Base-by-base conservation (phyloP, 1,284 basidiomycete genomes). In the Malassezia japonica region DNA sequence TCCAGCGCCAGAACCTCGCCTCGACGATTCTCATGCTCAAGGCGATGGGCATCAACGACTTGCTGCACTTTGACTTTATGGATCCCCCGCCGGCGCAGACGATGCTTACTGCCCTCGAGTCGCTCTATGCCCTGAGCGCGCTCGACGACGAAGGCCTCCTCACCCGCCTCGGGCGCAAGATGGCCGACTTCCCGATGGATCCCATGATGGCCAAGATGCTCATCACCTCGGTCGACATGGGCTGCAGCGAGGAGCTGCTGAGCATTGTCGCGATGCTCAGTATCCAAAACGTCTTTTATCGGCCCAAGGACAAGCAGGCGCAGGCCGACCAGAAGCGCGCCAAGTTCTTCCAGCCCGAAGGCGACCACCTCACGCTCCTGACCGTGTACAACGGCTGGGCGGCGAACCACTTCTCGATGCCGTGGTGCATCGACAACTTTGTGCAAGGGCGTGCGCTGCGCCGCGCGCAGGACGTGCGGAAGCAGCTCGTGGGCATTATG, bases 341-440 rank as follows among this genome's bases (percentile, higher is more conserved):
- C 27, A 95, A 96, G 74, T 70, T 72, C 57, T 72, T 70, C 61
- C 72, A 96, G 72, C 88, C 92, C 0, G 94, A 98, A 76, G 94
- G 92, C 7, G 92, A 99, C 67, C 86, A 98, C 70, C 77, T 99
- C 39, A 99, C 92, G 6, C 76, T 99, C 25, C 76, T 98, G 55
- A 87, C 90, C 4, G 94, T 98, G 2, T 98, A 96, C 77, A 98
- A 98, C 61, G 92, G 87, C 7, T 98, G 94, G 94, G 94, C 92
- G 68, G 83, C 79, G 7, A 87, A 84, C 61, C 94, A 87, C 72
- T 98, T 92, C 72, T 87, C 85, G 43, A 56, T 62, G 74, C 89
- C 91, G 1, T 94, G 89, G 91, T 75, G 70, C 43, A 65, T 65
- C 27, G 71, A 77, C 75, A 98, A 98, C 75, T 98, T 90, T 70